Percentiles rank a stretch among this genome's conserved stretches.
Conservation (phyloP, 768 basidiomycete species). For the Mycena floridula region DNA sequence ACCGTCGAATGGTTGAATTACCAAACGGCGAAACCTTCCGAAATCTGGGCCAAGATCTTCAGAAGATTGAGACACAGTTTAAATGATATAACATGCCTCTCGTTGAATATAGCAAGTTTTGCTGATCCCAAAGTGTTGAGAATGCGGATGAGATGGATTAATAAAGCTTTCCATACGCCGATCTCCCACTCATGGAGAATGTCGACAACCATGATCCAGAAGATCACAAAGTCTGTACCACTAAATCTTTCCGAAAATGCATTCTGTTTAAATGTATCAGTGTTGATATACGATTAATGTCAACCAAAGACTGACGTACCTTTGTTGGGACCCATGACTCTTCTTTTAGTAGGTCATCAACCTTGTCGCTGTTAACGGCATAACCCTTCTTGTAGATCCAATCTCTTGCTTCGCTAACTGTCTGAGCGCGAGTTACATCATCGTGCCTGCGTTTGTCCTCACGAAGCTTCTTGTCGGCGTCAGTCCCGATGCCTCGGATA, state of each 20-base stretch:
- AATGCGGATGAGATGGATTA: conserved; percentile 20
- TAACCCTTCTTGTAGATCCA: conserved; percentile 1
- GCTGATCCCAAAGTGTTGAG: conserved; percentile 8
- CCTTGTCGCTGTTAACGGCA: neutral
- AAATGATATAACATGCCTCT: conserved; percentile 8
- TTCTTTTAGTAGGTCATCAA: conserved; percentile 1
- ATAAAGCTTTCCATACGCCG: conserved; percentile 20
- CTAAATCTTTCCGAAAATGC: conserved; percentile 15
- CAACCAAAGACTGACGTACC: conserved; percentile 1
- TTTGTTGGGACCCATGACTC: conserved; percentile 4
- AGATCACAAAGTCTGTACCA: conserved; percentile 14
- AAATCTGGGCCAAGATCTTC: conserved; percentile 6
- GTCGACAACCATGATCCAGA: conserved; percentile 23
- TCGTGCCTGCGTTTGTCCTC: too few relatives aligned
- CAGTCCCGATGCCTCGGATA: conserved; percentile 16
- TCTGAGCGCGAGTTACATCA: too few relatives aligned
- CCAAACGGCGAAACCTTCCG: conserved; percentile 13
- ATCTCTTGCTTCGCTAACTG: neutral
- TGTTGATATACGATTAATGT: neutral
- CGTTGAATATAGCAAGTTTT: conserved; percentile 10
- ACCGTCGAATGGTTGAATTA: conserved; percentile 14
- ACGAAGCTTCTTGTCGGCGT: neutral
- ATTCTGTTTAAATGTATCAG: conserved; percentile 14
- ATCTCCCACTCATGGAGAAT: too few relatives aligned
- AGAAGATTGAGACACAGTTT: too few relatives aligned